A percentile compares a stretch with the other conserved stretches of the same genome.
phyloP scores from a whole-genome alignment of 192 early-diverging fungal genomes.

The Backusella australiensis region DNA sequence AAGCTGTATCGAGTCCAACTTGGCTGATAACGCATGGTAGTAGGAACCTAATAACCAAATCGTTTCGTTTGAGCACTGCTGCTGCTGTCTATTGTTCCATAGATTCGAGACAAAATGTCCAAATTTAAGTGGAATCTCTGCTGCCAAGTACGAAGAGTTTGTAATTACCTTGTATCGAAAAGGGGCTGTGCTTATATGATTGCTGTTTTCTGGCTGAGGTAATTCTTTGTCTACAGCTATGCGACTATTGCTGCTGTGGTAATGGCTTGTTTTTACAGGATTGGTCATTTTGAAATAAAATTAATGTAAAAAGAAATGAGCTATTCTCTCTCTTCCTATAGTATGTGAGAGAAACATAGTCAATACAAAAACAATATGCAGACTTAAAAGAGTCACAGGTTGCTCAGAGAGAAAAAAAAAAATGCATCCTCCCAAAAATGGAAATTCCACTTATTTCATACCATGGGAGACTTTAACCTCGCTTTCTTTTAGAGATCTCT shows the following conservation, averaged over 20 bases:
- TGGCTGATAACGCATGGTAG: slow-evolving; percentile 27
- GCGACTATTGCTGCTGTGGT: background rate
- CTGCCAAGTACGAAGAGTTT: slow-evolving; percentile 38
- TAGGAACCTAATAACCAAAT: slow-evolving; percentile 38
- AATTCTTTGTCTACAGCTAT: background rate
- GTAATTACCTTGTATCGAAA: slow-evolving; percentile 34
- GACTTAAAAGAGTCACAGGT: background rate
- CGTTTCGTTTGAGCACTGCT: background rate
- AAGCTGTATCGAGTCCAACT: slow-evolving; percentile 9
- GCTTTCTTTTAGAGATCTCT: too few species aligned
- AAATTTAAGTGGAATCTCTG: slow-evolving; percentile 41
- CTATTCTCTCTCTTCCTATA: background rate
- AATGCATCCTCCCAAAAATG: background rate
- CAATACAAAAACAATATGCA: background rate
- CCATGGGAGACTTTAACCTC: background rate
- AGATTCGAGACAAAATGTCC: slow-evolving; percentile 38
- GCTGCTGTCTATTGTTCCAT: slow-evolving; percentile 19
- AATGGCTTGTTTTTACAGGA: background rate
- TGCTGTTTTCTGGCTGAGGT: slow-evolving; percentile 36
- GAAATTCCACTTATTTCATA: background rate
- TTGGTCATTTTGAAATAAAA: background rate
- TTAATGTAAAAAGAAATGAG: background rate
- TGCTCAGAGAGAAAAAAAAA: background rate
- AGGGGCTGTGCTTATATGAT: slow-evolving; percentile 30
- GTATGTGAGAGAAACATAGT: background rate